These are phyloP conservation scores for Fomitopsis serialis DNA, from an alignment of 768 basidiomycete species.

Conservation along the genomic window DNA sequence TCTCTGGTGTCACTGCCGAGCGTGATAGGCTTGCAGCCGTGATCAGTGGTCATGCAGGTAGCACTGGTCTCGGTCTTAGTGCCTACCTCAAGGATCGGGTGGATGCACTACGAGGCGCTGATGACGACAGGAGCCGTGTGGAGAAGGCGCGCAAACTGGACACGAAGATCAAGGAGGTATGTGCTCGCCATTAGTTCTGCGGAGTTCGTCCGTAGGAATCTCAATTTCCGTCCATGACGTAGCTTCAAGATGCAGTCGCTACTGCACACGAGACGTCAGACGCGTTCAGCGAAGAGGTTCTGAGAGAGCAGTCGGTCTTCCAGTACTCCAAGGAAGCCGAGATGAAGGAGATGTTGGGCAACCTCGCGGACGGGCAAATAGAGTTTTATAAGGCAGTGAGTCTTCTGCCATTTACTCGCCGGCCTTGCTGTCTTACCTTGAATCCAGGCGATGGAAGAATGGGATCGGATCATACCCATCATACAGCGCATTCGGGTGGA, in stretches of 20 bases:
- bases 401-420: not conserved
- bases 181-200: not conserved
- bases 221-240: not conserved
- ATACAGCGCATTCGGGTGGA: constrained; percentile 94
- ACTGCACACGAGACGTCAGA: constrained; percentile 94
- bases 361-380: constrained; percentile 90
- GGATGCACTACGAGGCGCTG: constrained; percentile 85
- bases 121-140: constrained; percentile 88
- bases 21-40: constrained; percentile 89
- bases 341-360: constrained; percentile 93
- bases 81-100: constrained; percentile 91
- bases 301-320: constrained; percentile 87
- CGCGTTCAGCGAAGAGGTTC: constrained; percentile 92
- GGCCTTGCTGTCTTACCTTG: not conserved
- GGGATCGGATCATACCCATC: constrained; percentile 91
- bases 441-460: constrained; percentile 87
- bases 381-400: constrained; percentile 84
- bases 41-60: constrained; percentile 82
- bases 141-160: constrained; percentile 94
- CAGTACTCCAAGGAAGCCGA: constrained; percentile 88
- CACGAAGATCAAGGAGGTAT: constrained; percentile 90
- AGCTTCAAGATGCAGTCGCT: constrained; percentile 96
- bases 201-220: not conserved
- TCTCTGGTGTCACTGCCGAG: constrained; percentile 89
- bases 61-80: constrained; percentile 77